Base-by-base conservation (phyloP, 2,329 filamentous ascomycete genomes). In the Alternaria sp. region DNA sequence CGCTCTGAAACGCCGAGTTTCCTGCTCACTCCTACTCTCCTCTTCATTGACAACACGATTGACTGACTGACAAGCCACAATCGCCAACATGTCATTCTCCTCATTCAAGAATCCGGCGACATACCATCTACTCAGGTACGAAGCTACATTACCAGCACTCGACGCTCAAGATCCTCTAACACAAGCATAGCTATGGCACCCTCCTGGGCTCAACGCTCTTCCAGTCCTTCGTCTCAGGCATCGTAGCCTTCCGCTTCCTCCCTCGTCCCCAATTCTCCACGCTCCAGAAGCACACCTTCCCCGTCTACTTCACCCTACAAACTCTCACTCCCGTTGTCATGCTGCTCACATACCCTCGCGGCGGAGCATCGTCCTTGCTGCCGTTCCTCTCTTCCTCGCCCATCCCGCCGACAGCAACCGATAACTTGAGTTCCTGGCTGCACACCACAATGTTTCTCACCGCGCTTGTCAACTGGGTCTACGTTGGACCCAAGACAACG, bases 281-380 rank as follows among this genome's bases (percentile, higher is more conserved):
- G 17, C 87, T 97, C 30, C 95, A 97, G 81, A 86, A 89, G 53
- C 32, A 72, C 66, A 88, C 94, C 57, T 97, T 97, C 83, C 93
- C 93, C 32, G 86, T 93, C 73, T 99, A 97, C 85, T 98, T 98
- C 79, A 85, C 88, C 49, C 83, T 98, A 61, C 95, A 98, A 82
- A 90, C 93, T 5, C 85, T 86, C 6, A 83, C 95, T 1, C 93
- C 96, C 0, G 79, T 90, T 15, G 75, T 92, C 21, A 83, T 97
- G 17, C 90, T 91, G 19, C 77, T 96, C 59, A 97, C 95, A 5
- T 95, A 93, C 76, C 93, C 93, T 6, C 65, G 68, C 45, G 71
- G 73, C 46, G 59, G 60, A 23, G 49, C 49, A 50, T 68, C 56
- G 4, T 67, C 55, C 8, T 61, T 58, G 11, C 45, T 55, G 30